A percentile compares a stretch with the other conserved stretches of the same genome.
Evolutionary conservation across 2,329 filamentous ascomycete genomes (phyloP).

Genomic region (Diplodia corticola): DNA sequence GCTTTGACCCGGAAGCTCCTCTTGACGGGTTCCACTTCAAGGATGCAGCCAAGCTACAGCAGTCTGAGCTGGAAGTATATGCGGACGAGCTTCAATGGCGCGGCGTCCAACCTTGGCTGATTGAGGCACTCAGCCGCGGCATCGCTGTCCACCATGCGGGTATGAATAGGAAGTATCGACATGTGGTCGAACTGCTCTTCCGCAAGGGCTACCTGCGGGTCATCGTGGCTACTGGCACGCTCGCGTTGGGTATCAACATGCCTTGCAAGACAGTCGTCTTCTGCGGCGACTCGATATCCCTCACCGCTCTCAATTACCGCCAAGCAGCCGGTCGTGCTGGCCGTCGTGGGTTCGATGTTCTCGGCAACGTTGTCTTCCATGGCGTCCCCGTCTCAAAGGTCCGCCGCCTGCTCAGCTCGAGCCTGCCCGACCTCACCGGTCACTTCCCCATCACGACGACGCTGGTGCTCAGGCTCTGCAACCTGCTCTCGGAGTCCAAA

Average conservation of each 20-base stretch:
- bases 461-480: conserved; percentile 67
- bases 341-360: conserved; percentile 75
- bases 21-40: conserved; percentile 67
- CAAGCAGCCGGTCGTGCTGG: conserved; percentile 77
- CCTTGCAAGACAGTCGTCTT: conserved; percentile 82
- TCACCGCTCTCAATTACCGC: conserved; percentile 74
- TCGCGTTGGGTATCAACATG: conserved; percentile 77
- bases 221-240: conserved; percentile 73
- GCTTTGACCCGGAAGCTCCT: conserved; percentile 67
- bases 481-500: conserved; percentile 65
- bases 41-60: conserved; percentile 59
- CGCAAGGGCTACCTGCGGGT: conserved; percentile 69
- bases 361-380: conserved; percentile 80
- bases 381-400: conserved; percentile 62
- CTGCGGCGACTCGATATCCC: conserved; percentile 68
- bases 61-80: conserved; percentile 60
- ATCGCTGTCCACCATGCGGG: conserved; percentile 78
- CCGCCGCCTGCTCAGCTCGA: conserved; percentile 69
- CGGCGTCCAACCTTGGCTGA: conserved; percentile 54
- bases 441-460: conserved; percentile 78
- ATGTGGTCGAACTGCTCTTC: conserved; percentile 72
- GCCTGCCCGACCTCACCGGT: conserved; percentile 71
- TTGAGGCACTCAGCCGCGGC: conserved; percentile 64
- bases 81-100: conserved; percentile 54
- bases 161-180: conserved; percentile 75